Evolutionary conservation across 768 basidiomycete species (phyloP).

Genomic region (Podaxis pistillaris): DNA sequence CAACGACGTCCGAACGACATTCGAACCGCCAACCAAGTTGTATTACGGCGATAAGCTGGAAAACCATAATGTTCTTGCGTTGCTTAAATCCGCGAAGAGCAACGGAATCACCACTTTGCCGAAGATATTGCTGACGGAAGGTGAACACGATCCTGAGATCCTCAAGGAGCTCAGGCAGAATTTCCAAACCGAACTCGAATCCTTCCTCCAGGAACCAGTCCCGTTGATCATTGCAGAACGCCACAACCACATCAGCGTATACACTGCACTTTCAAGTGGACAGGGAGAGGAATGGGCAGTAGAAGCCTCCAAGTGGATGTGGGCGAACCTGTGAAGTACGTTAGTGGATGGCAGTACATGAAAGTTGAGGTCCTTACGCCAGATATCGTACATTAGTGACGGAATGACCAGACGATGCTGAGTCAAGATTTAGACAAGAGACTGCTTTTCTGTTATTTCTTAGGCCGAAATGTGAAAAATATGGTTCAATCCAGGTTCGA

Average conservation of each 20-base stretch:
- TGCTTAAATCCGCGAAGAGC: slow-evolving; percentile 31
- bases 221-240: slow-evolving; percentile 39
- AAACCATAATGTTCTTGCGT: neutral
- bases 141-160: slow-evolving; percentile 52
- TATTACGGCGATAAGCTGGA: slow-evolving; percentile 26
- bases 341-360: neutral
- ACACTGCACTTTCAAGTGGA: slow-evolving; percentile 48
- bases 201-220: slow-evolving; percentile 29
- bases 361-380: too few relatives aligned
- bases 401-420: too few relatives aligned
- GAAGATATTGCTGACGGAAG: slow-evolving; percentile 44
- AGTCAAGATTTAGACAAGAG: too few relatives aligned
- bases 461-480: slow-evolving; percentile 10
- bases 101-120: slow-evolving; percentile 35
- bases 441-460: too few relatives aligned
- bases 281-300: slow-evolving; percentile 64
- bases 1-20: slow-evolving; percentile 20
- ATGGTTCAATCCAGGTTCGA: slow-evolving; percentile 44
- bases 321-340: neutral
- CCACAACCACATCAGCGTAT: slow-evolving; percentile 65
- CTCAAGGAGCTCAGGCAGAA: slow-evolving; percentile 33
- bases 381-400: too few relatives aligned
- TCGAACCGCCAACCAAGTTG: slow-evolving; percentile 24
- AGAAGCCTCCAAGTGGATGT: slow-evolving; percentile 41
- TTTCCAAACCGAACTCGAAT: slow-evolving; percentile 39